Conservation (phyloP, 2,329 filamentous ascomycete species). For the Pseudogymnoascus sp. region DNA sequence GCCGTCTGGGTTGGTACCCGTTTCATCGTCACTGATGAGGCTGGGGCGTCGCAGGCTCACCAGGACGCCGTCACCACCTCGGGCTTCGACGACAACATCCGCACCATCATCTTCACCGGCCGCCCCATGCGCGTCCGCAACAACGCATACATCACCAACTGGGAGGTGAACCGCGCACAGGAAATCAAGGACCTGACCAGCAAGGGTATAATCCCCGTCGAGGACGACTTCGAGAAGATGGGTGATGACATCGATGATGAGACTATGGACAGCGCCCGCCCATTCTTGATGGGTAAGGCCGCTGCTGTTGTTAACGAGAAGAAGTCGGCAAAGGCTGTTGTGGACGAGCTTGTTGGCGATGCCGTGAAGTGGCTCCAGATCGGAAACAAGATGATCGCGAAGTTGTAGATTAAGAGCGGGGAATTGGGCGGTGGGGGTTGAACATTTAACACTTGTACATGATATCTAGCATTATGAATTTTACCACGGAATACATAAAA, state of each 20-base stretch:
- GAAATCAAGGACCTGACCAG: constrained; percentile 90
- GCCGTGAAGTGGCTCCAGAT: constrained; percentile 65
- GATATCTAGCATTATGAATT: constrained; percentile 10
- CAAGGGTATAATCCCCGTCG: constrained; percentile 88
- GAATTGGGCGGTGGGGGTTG: neutral
- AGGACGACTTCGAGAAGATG: constrained; percentile 86
- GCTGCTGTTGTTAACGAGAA: constrained; percentile 89
- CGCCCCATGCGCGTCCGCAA: constrained; percentile 88
- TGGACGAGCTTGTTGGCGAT: constrained; percentile 88
- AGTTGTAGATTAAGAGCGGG: constrained; percentile 48
- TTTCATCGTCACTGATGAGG: constrained; percentile 91
- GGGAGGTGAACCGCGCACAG: constrained; percentile 82
- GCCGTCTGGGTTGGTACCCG: constrained; percentile 96
- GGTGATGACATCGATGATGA: constrained; percentile 73
- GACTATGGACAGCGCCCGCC: constrained; percentile 82
- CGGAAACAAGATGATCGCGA: constrained; percentile 63
- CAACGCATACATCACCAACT: constrained; percentile 91
- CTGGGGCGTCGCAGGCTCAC: constrained; percentile 85
- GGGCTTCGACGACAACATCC: constrained; percentile 90
- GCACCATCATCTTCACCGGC: constrained; percentile 97
- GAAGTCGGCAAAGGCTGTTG: constrained; percentile 83
- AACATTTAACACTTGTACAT: constrained; percentile 5
- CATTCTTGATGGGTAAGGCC: constrained; percentile 94
- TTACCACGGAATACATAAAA: neutral
- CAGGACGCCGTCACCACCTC: constrained; percentile 92